A percentile compares a stretch with the other conserved stretches of the same genome.
These are phyloP conservation scores for Plasmodium knowlesi DNA, from an alignment of 169 alveolate species.

Conservation along the genomic window DNA sequence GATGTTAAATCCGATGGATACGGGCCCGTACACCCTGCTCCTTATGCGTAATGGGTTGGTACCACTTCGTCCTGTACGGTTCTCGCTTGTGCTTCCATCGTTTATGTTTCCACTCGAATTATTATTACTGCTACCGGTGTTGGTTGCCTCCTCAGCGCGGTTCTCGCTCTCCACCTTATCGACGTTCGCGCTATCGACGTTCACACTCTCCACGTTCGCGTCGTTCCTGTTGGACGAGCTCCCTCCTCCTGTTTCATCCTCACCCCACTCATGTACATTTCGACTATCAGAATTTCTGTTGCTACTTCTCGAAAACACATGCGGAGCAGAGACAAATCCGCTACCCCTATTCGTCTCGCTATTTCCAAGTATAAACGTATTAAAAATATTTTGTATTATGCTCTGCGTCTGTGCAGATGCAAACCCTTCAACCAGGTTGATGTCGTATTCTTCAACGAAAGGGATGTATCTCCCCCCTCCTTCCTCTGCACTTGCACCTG, in stretches of 20 bases:
- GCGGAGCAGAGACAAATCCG: neutral
- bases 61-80: neutral
- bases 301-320: neutral
- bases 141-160: neutral
- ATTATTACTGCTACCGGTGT: neutral
- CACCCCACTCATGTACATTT: slow-evolving; percentile 12
- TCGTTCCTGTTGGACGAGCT: neutral
- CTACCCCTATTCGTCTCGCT: slow-evolving; percentile 10
- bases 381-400: slow-evolving; percentile 46
- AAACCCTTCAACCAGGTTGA: slow-evolving; percentile 10
- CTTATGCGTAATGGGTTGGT: neutral
- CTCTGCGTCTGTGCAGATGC: slow-evolving; percentile 13
- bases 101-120: neutral
- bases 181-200: too few species aligned
- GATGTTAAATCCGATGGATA: neutral
- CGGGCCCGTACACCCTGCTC: neutral
- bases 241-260: neutral
- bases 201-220: too few species aligned
- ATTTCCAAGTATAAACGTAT: slow-evolving; percentile 20
- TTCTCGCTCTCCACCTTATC: too few species aligned
- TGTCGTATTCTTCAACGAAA: slow-evolving; percentile 21
- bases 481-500: neutral
- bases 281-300: slow-evolving; percentile 10
- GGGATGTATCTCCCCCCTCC: neutral
- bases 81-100: neutral